Evolutionary conservation across 495 filamentous ascomycete species (phyloP).

Genomic region (Talaromyces nanjingensis): DNA sequence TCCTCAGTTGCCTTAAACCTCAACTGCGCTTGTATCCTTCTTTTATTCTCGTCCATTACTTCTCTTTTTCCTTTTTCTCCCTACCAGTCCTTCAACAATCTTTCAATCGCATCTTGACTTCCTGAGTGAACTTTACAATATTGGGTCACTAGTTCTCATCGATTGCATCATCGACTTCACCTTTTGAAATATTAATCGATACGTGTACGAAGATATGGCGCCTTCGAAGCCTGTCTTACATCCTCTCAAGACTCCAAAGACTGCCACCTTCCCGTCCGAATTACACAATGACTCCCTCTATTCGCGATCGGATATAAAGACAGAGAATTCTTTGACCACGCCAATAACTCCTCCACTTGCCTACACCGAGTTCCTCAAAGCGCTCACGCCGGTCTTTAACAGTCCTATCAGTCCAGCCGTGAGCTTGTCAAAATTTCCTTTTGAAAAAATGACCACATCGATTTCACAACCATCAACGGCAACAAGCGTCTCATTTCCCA

Average conservation of each 20-base stretch:
- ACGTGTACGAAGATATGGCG: constrained; percentile 35
- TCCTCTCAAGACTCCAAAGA: constrained; percentile 71
- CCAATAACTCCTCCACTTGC: constrained; percentile 89
- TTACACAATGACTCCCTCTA: constrained; percentile 37
- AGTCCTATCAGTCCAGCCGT: constrained; percentile 30
- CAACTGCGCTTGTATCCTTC: no score
- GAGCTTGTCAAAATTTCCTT: constrained; percentile 24
- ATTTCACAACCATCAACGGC: constrained; percentile 35
- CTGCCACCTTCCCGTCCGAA: constrained; percentile 72
- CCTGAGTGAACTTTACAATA: no score
- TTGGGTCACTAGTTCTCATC: no score
- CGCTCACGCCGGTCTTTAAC: constrained; percentile 59
- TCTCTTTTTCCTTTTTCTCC: constrained; percentile 1
- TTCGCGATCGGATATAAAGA: constrained; percentile 40
- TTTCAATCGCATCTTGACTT: not conserved
- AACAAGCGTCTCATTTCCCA: constrained; percentile 25
- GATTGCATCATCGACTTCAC: no score
- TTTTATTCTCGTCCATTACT: not conserved
- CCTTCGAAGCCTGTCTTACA: constrained; percentile 57
- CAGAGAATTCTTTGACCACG: constrained; percentile 55
- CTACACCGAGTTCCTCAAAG: constrained; percentile 88
- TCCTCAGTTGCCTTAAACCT: not conserved
- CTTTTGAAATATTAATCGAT: not conserved
- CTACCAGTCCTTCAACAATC: not conserved
- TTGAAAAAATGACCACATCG: constrained; percentile 27